phyloP scores from a whole-genome alignment of 345 rosid genomes.

The Melaleuca alternifolia region DNA sequence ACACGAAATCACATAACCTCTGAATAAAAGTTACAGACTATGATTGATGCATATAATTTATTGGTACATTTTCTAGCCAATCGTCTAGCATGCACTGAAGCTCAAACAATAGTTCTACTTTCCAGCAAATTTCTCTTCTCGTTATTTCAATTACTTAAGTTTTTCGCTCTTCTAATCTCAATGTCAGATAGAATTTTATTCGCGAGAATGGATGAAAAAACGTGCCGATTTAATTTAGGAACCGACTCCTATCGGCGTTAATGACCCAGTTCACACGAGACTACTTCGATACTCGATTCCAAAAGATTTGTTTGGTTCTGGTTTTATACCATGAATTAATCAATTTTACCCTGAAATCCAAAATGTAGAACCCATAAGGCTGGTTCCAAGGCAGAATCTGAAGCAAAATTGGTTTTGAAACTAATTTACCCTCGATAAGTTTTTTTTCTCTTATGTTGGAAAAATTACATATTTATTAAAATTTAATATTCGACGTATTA shows the following conservation, averaged over 20 bases:
- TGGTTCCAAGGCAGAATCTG: neutral
- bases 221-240: accelerated
- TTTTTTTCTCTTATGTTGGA: neutral
- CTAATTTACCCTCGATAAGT: accelerated
- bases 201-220: neutral
- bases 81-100: neutral
- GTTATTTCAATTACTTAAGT: neutral
- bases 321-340: accelerated
- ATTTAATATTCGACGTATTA: neutral
- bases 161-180: neutral
- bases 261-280: accelerated
- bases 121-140: accelerated
- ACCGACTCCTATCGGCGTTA: accelerated
- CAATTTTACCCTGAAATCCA: neutral
- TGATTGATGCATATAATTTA: neutral
- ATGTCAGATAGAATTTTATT: neutral
- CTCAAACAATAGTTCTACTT: neutral
- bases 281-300: neutral
- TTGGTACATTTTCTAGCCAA: neutral
- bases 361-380: too few relatives aligned
- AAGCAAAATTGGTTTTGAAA: neutral
- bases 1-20: neutral
- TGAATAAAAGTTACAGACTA: neutral
- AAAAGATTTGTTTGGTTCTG: accelerated
- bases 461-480: neutral